Evolutionary conservation across 257 asterid species (phyloP).

Genomic region (Catharanthus roseus): DNA sequence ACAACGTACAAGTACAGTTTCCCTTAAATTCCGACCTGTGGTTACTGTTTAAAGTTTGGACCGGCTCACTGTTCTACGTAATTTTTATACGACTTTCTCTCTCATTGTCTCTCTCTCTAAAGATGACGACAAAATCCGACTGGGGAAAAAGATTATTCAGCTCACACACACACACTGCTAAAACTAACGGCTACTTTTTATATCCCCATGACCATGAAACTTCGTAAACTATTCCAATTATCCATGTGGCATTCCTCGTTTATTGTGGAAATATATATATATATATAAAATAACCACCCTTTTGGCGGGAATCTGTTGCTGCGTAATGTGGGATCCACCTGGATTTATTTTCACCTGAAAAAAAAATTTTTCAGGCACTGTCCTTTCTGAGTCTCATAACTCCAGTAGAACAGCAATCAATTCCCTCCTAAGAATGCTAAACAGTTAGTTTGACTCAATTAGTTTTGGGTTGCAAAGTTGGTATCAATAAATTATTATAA

Average conservation of each 20-base stretch:
- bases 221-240: background rate
- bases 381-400: no score
- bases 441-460: no score
- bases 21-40: conserved; percentile 27
- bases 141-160: conserved; percentile 12
- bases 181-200: conserved; percentile 63
- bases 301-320: conserved; percentile 38
- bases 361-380: background rate
- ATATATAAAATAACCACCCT: background rate
- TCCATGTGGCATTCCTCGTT: conserved; percentile 21
- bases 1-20: conserved; percentile 19
- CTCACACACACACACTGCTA: conserved; percentile 11
- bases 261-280: background rate
- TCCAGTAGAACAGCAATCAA: no score
- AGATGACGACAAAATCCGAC: conserved; percentile 8
- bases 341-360: conserved; percentile 4
- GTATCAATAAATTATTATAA: no score
- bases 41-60: conserved; percentile 9
- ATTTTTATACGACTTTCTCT: background rate
- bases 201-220: background rate
- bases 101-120: background rate
- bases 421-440: no score
- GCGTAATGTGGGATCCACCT: conserved; percentile 9
- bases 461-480: no score
- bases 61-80: conserved; percentile 8